Base-by-base conservation (phyloP, 2,329 filamentous ascomycete genomes). In the Diaporthe nobilis region DNA sequence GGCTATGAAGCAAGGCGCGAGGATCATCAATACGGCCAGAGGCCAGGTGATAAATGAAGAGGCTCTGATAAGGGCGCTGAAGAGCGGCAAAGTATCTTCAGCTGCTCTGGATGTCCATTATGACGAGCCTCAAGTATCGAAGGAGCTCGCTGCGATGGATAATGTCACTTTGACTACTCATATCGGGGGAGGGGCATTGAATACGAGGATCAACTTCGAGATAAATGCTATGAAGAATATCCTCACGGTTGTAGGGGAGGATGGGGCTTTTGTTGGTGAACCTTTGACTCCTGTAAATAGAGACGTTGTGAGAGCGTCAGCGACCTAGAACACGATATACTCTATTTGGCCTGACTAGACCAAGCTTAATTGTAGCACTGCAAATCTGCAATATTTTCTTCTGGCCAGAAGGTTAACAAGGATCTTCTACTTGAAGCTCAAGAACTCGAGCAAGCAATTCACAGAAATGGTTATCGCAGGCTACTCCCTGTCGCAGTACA, bases 21-120 rank as follows among this genome's bases (percentile, higher is more conserved):
- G 87, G 0, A 80, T 91, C 1, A 83, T 90, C 2, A 91, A 90
- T 77, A 89, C 88, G 5, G 88, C 89, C 0, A 81, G 89, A 2
- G 90, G 89, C 0, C 86, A 85, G 65, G 79, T 91, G 1, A 83
- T 91, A 0, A 87, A 91, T 74, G 88, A 91, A 76, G 84, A 85
- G 1, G 88, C 86, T 5, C 78, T 91, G 37, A 81, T 88, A 1
- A 79, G 80, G 8, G 89, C 87, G 0, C 77, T 91, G 53, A 85
- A 88, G 72, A 83, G 80, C 6, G 88, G 88, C 0, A 84, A 84
- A 8, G 55, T 91, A 1, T 81, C 81, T 0, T 85, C 86, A 2
- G 89, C 87, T 0, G 89, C 87, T 0, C 78, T 91, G 17, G 90
- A 91, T 78, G 90, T 91, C 17, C 88, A 90, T 80, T 86, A 87